Evolutionary conservation across 2,329 filamentous ascomycete genomes (phyloP).

Genomic region (Aschersonia sp.): DNA sequence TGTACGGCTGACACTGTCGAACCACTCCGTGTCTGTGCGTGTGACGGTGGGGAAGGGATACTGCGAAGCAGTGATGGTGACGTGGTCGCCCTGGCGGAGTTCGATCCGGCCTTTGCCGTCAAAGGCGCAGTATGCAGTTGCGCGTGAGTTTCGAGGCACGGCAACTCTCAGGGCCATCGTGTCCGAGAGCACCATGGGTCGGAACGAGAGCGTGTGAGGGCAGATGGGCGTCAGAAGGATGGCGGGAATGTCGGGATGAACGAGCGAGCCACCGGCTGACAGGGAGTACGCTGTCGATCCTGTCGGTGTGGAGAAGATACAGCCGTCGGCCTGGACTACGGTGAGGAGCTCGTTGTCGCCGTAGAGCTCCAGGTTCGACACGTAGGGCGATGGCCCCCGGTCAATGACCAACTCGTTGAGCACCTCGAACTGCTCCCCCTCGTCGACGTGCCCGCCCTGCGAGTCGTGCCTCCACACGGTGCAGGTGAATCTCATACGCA

Average conservation of each 20-base stretch:
- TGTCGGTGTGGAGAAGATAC: constrained; percentile 94
- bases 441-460: constrained; percentile 52
- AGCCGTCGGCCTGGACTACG: constrained; percentile 90
- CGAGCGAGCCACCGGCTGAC: constrained; percentile 85
- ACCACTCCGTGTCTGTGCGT: constrained; percentile 84
- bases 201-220: constrained; percentile 90
- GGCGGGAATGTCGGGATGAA: constrained; percentile 92
- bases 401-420: constrained; percentile 98
- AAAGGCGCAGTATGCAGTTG: constrained; percentile 92
- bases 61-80: constrained; percentile 89
- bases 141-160: constrained; percentile 71
- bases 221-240: constrained; percentile 96
- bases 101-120: constrained; percentile 95
- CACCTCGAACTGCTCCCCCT: constrained; percentile 93
- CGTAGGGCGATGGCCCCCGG: constrained; percentile 88
- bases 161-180: constrained; percentile 83
- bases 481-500: constrained; percentile 98
- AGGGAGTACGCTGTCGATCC: constrained; percentile 92
- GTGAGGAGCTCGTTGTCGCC: constrained; percentile 91
- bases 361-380: constrained; percentile 92
- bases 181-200: constrained; percentile 94
- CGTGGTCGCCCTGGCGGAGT: constrained; percentile 82
- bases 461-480: constrained; percentile 72
- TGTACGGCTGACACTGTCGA: constrained; percentile 84
- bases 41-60: constrained; percentile 97